Conservation (phyloP, 75 land plant species). For the Cupressus sempervirens region DNA sequence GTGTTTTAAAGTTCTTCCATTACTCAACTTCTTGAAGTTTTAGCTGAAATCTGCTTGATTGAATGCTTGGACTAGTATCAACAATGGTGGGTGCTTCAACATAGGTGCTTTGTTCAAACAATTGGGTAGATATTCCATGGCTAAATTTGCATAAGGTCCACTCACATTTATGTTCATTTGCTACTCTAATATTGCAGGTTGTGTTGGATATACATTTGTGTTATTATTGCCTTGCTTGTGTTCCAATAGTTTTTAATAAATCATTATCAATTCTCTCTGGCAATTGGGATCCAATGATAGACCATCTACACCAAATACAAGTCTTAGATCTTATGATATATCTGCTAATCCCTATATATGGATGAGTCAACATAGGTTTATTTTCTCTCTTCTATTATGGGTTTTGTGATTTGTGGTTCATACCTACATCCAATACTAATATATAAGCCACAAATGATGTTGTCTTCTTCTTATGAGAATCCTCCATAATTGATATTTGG, state of each 20-base stretch:
- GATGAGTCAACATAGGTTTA: background rate
- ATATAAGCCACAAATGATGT: conserved; percentile 59
- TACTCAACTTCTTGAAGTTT: conserved; percentile 5
- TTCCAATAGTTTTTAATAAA: conserved; percentile 47
- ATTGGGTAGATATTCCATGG: background rate
- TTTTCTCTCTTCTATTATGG: background rate
- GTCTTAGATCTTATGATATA: background rate
- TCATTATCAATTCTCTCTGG: conserved; percentile 44
- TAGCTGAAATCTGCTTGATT: conserved; percentile 7
- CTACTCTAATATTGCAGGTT: background rate
- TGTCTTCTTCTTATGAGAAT: conserved; percentile 69
- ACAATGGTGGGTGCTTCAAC: background rate
- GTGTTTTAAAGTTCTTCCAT: too few relatives aligned
- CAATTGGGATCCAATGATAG: conserved; percentile 40
- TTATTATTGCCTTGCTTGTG: conserved; percentile 20
- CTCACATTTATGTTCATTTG: background rate
- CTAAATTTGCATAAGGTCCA: background rate
- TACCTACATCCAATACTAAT: conserved; percentile 73
- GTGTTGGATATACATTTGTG: background rate
- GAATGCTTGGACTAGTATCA: background rate
- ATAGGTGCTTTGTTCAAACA: conserved; percentile 5
- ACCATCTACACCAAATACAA: conserved; percentile 24
- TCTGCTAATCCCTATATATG: background rate
- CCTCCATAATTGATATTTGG: conserved; percentile 75
- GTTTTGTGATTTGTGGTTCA: background rate